These are phyloP conservation scores for Grigorovia humatica DNA, from an alignment of 805 yeast species.

Conservation along the genomic window DNA sequence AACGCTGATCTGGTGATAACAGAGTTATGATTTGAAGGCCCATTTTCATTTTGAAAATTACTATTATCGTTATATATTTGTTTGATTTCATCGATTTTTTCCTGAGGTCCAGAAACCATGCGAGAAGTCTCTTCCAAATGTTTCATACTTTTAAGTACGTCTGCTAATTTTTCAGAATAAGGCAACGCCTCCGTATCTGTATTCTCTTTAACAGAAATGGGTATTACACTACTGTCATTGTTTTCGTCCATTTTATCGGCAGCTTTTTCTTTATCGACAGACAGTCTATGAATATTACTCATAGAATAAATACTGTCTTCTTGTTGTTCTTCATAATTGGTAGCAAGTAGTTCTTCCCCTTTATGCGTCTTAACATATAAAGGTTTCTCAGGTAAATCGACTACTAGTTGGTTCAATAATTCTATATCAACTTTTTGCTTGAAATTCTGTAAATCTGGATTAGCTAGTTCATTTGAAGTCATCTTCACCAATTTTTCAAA, in stretches of 20 bases:
- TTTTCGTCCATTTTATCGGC: not conserved
- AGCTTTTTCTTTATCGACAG: not conserved
- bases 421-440: conserved; percentile 65
- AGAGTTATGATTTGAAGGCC: not conserved
- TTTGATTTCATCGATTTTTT: not conserved
- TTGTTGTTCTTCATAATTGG: conserved; percentile 23
- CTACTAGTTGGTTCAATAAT: conserved; percentile 55
- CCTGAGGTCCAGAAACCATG: not conserved
- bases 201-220: no score
- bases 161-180: not conserved
- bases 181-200: not conserved
- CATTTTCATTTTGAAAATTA: not conserved
- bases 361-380: conserved; percentile 72
- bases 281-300: conserved; percentile 10
- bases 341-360: conserved; percentile 77
- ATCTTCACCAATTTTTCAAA: conserved; percentile 51
- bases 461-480: conserved; percentile 65
- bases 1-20: not conserved
- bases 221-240: not conserved
- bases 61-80: not conserved
- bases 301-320: conserved; percentile 26
- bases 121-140: not conserved
- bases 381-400: conserved; percentile 51
- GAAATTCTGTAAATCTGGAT: conserved; percentile 60
- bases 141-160: not conserved